Base-by-base conservation (phyloP, 305 asterid species). In the Fraxinus greggii region DNA sequence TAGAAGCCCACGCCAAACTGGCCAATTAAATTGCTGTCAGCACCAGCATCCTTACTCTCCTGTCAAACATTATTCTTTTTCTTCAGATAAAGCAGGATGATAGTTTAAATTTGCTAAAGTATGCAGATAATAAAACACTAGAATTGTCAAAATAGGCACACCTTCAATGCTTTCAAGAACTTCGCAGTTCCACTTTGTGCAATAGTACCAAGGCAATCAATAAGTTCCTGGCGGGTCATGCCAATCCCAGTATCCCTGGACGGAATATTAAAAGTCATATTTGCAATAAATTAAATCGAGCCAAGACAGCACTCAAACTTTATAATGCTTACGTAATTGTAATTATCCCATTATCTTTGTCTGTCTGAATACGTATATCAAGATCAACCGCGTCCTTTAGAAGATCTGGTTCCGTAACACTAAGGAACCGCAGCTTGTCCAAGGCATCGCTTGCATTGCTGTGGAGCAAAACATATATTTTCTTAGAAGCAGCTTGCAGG, bases 141-240 rank as follows among this genome's bases (percentile, higher is more conserved):
- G 72, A n/a, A 84, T 76, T 65, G 65, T 42, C 78, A 78, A 77
- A 51, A 17, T 40, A 9, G 76, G 38, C 70, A 10, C 70, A 94
- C 99, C 99, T 94, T 97, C 83, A 94, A 80, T 67, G 98, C 95
- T 89, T 93, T 93, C 54, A 97, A 84, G 84, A 97, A 97, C 88
- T 97, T 97, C 13, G 99, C 98, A 76, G 99, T 97, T 83, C 99
- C 99, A 92, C 99, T 97, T 82, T 97, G 98, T 65, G 99, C 99
- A 15, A 97, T 97, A 28, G 99, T 97, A 78, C 99, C 99, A 85
- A 97, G 98, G 85, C 97, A 92, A 82, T 94, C 99, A 67, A 97
- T 92, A 76, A 97, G 89, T 88, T 97, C 99, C 87, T 92, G 89
- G 70, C 93, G 97, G 10, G 93, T 92, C 99, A 97, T 97, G 84